Evolutionary conservation across 352 stramenopile species (phyloP).

Genomic region (Plasmopara muralis): DNA sequence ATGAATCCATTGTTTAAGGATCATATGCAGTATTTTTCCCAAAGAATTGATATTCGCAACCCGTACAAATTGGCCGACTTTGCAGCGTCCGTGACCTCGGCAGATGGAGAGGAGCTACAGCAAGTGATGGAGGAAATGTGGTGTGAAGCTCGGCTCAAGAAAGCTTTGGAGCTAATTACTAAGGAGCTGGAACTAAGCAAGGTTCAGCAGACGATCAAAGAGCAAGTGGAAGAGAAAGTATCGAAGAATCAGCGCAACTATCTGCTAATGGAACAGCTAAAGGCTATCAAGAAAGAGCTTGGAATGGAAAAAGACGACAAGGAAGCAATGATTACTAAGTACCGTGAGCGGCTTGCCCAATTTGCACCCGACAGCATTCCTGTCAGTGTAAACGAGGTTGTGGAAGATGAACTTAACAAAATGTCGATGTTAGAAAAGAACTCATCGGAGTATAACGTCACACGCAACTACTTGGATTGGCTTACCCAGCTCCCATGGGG

Average conservation of each 20-base stretch:
- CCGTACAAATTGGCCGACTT: conserved; percentile 98
- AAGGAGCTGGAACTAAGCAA: conserved; percentile 96
- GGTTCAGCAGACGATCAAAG: conserved; percentile 96
- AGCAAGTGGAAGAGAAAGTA: conserved; percentile 87
- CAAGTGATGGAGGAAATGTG: conserved; percentile 95
- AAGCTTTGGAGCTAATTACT: conserved; percentile 94
- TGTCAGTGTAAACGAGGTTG: conserved; percentile 84
- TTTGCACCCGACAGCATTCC: conserved; percentile 65
- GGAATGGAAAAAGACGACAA: conserved; percentile 99
- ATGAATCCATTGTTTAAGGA: conserved; percentile 97
- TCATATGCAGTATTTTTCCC: conserved; percentile 96
- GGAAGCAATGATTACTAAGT: conserved; percentile 95
- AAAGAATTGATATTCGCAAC: conserved; percentile 93
- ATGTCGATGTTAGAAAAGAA: conserved; percentile 97
- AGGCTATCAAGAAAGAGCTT: conserved; percentile 99
- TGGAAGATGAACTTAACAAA: conserved; percentile 98
- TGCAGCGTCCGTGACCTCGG: conserved; percentile 92
- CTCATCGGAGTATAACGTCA: conserved; percentile 98
- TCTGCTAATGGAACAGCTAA: conserved; percentile 98
- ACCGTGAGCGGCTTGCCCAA: conserved; percentile 80
- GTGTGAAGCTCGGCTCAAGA: conserved; percentile 91
- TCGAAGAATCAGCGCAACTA: conserved; percentile 98
- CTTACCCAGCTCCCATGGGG: conserved; percentile 96
- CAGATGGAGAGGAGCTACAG: conserved; percentile 89
- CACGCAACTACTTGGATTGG: conserved; percentile 98